Evolutionary conservation across 2,329 filamentous ascomycete species (phyloP), one percentile per base, ranked within the genome.

Genomic region (Beauveria medogensis): DNA sequence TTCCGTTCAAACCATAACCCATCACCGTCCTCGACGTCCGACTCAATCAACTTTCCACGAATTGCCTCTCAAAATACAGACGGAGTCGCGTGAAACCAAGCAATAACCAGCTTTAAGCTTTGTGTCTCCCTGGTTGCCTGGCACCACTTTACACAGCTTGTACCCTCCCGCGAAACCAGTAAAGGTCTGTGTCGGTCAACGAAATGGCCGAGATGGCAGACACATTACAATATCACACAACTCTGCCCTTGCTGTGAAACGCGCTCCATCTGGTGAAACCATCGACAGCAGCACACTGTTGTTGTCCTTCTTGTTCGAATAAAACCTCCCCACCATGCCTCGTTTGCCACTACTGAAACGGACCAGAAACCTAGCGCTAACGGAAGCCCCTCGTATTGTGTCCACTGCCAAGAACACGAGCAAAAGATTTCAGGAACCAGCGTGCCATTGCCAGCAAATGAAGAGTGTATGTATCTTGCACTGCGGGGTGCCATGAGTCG

Each of bases 281-380:
- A 41, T 20, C 44, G 34, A 41, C 44, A 28, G 10, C 55, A 6
- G 22, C 22, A 51, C 30, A 10, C 8, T 41, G 18, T 18, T 51
- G 16, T 10, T 41, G 2, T 14, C n/a, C 9, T 34, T 24, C 46
- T 47, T 30, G 41, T 5, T 46, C 18, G 18, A 22, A 28, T 41
- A 7, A 28, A 20, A 37, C 34, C 34, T 37, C 24, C 18, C 14
- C 22, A 6, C 20, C 24, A n/a, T 16, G 24, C 24, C 24, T 22
- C n/a, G 28, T 54, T 22, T 44, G 20, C 16, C 14, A 8, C 26
- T 24, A 52, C 59, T 60, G 59, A 60, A 60, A 60, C 59, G 46
- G 9, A 20, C 51, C 51, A 46, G 46, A 60, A 60, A 60, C 59
- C 24, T n/a, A 24, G 48, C 56, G 40, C 55, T 22, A 51, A 28